Base-by-base conservation (phyloP, 2,329 filamentous ascomycete species). In the Sporothrix pallida region DNA sequence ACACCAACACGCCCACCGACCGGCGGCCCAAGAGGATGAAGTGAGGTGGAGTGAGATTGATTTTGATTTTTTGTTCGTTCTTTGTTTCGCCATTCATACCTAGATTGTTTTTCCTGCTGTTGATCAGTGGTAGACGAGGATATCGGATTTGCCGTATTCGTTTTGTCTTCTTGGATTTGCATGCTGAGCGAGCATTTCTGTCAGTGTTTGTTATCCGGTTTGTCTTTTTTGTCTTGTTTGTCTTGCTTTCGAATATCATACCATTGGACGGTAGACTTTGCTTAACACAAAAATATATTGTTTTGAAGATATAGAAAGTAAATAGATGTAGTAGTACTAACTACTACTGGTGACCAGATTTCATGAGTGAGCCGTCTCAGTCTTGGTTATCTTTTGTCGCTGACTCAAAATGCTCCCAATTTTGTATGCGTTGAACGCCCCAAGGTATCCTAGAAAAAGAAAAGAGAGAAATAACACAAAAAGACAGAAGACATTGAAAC, bases 21-120 rank as follows among this genome's bases (percentile, higher is more conserved):
- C 63, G 73, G 17, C 15, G 44, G 4, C 44, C 70, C 23, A 76
- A 76, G 52, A 68, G 73, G 31, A 52, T 63, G 31, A 70, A 72
- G 9, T 70, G 71, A 73, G 31, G 48, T n/a, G 26, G 2, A 17
- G n/a, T 54, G n/a, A 20, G 20, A 31, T 15, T 26, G 12, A 23
- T 31, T 26, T 58, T 58, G 10, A 31, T 26, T 31, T 58, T 58
- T 10, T 23, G 2, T 20, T 37, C n/a, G 10, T 50, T 68, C 26
- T 9, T 26, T 52, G 2, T 15, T 31, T 37, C 52, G 10, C 42
- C 5, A 17, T n/a, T 44, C 6, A 42, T 42, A 37, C 13, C 5
- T 17, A 44, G 15, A 13, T 58, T 58, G 56, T 31, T 58, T 12
- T n/a, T 17, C 15, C 12, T 37, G 15, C 15, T 37, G 31, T 42